phyloP scores from a whole-genome alignment of 23 red algal genomes.

The Agarophyton chilense region DNA sequence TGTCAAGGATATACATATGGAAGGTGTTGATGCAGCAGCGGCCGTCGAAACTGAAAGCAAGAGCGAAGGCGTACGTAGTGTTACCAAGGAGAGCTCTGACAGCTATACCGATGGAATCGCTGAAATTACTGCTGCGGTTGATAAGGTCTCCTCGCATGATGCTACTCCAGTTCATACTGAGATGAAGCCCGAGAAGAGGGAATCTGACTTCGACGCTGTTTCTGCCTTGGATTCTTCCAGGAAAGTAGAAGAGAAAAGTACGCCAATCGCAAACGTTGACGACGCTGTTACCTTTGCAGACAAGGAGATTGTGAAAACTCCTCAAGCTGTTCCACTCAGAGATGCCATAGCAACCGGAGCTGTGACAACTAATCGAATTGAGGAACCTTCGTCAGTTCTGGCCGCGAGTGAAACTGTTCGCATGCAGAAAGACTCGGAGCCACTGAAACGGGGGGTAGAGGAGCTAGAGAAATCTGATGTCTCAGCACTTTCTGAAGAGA shows the following conservation, averaged over 20 bases:
- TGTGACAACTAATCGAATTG: background rate
- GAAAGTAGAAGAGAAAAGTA: background rate
- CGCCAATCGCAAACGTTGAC: background rate
- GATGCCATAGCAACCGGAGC: background rate
- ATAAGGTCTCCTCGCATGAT: slow-evolving; percentile 5
- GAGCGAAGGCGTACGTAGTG: background rate
- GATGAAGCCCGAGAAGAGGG: slow-evolving; percentile 19
- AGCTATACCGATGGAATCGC: slow-evolving; percentile 47
- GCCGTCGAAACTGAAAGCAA: background rate
- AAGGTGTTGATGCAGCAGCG: background rate
- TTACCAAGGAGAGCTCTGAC: background rate
- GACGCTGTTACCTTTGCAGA: background rate
- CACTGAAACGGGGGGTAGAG: background rate
- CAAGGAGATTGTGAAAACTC: slow-evolving; percentile 25
- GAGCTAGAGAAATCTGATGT: background rate
- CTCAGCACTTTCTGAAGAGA: background rate
- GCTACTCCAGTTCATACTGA: background rate
- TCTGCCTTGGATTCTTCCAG: background rate
- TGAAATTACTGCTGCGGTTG: slow-evolving; percentile 34
- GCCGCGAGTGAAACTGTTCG: background rate
- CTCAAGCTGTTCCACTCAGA: background rate
- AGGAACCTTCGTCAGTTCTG: background rate
- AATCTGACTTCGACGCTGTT: background rate
- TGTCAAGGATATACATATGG: background rate
- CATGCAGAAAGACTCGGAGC: background rate